A percentile compares a stretch with the other conserved stretches of the same genome.
Evolutionary conservation across 208 protist species (phyloP).

Genomic region (Wallacemonas sp.): DNA sequence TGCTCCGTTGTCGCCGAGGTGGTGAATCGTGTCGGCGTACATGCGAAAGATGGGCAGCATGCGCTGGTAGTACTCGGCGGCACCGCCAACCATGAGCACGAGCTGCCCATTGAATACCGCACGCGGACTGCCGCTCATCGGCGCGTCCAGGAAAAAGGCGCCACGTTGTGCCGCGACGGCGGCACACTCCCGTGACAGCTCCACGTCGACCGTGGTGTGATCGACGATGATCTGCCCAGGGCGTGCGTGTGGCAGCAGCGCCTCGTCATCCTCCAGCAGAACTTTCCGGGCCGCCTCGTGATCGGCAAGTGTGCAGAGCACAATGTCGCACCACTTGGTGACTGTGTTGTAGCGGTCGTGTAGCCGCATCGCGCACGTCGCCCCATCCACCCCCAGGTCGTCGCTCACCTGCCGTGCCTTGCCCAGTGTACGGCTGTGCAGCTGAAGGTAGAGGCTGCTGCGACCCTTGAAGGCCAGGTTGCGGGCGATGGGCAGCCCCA

Average conservation of each 20-base stretch:
- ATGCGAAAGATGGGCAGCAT: conserved; percentile 79
- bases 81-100: conserved; percentile 82
- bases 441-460: conserved; percentile 82
- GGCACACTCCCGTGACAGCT: conserved; percentile 67
- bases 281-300: conserved; percentile 43
- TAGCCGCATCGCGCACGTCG: conserved; percentile 81
- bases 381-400: conserved; percentile 78
- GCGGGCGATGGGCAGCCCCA: conserved; percentile 82
- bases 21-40: conserved; percentile 82
- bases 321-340: conserved; percentile 88
- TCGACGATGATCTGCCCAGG: conserved; percentile 86
- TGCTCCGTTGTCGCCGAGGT: conserved; percentile 77
- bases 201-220: conserved; percentile 86
- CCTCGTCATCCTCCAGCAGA: conserved; percentile 59
- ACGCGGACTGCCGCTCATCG: conserved; percentile 81
- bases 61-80: conserved; percentile 65
- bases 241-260: conserved; percentile 67
- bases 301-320: conserved; percentile 62
- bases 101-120: conserved; percentile 81
- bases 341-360: conserved; percentile 80
- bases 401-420: conserved; percentile 73
- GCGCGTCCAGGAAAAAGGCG: conserved; percentile 82
- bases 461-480: conserved; percentile 89
- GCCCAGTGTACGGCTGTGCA: conserved; percentile 67
- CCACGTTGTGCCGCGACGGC: conserved; percentile 55